Evolutionary conservation across 2,329 filamentous ascomycete species (phyloP).

Genomic region (Nigrospora sphaerica): DNA sequence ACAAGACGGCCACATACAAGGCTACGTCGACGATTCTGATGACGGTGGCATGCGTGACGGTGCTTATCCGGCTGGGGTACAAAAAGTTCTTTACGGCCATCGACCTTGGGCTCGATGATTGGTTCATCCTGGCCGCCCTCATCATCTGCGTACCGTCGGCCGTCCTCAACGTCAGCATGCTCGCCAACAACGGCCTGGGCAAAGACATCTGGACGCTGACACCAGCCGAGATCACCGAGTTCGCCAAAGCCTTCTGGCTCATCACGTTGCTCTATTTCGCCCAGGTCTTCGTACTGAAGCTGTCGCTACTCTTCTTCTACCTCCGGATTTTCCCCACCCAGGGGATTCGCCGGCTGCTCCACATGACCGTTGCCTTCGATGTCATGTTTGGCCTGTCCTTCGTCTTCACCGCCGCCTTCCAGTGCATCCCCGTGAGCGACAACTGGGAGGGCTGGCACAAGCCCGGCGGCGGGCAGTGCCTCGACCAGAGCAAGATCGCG

Average conservation of each 20-base stretch:
- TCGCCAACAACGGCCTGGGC: slow-evolving; percentile 14
- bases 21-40: slow-evolving; percentile 6
- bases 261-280: slow-evolving; percentile 10
- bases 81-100: slow-evolving; percentile 8
- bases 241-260: slow-evolving; percentile 15
- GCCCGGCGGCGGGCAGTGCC: slow-evolving; percentile 18
- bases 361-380: slow-evolving; percentile 14
- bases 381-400: slow-evolving; percentile 14
- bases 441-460: slow-evolving; percentile 31
- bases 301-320: slow-evolving; percentile 31
- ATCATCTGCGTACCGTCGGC: slow-evolving; percentile 8
- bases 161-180: slow-evolving; percentile 8
- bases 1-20: slow-evolving; percentile 7
- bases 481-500: slow-evolving; percentile 23
- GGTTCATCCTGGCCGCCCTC: slow-evolving; percentile 8
- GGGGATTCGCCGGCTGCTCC: slow-evolving; percentile 7
- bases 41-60: slow-evolving; percentile 3
- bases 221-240: slow-evolving; percentile 14
- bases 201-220: slow-evolving; percentile 19
- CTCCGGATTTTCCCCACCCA: slow-evolving; percentile 25
- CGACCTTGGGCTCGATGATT: slow-evolving; percentile 9
- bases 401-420: slow-evolving; percentile 17
- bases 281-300: slow-evolving; percentile 24
- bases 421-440: slow-evolving; percentile 25
- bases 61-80: slow-evolving; percentile 7